Conservation (phyloP, 2,329 filamentous ascomycete genomes). For the Aspergillus phoenicis region DNA sequence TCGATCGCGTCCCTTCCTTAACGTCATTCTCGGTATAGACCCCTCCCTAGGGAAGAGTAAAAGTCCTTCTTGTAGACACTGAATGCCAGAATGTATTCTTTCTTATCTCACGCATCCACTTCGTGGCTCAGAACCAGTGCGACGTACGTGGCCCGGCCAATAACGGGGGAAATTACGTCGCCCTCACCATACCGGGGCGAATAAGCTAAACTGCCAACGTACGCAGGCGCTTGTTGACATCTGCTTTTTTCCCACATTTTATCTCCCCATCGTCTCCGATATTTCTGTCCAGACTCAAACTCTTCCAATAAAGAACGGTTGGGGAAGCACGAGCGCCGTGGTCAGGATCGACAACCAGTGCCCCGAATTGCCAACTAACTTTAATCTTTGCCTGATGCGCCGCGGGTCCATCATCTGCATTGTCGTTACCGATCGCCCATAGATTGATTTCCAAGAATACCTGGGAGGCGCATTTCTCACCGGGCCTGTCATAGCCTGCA, state of each 20-base stretch:
- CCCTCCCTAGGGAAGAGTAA: background rate
- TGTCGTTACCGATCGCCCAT: slow-evolving; percentile 4
- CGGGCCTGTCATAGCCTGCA: background rate
- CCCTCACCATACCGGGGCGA: background rate
- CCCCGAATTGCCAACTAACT: background rate
- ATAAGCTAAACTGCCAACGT: background rate
- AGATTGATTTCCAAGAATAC: background rate
- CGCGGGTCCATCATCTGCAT: slow-evolving; percentile 4
- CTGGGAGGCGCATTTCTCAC: background rate
- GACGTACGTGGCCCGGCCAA: slow-evolving; percentile 14
- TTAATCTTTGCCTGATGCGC: background rate
- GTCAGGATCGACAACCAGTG: background rate
- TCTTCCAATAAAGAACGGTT: background rate
- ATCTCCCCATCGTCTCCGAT: background rate
- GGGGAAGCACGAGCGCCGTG: background rate
- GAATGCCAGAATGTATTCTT: background rate
- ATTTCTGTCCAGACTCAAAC: background rate
- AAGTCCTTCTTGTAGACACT: background rate
- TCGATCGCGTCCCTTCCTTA: background rate
- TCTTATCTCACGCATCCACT: background rate
- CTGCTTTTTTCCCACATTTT: background rate
- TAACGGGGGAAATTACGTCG: slow-evolving; percentile 5
- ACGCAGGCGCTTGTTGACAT: background rate
- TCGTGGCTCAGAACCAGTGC: background rate
- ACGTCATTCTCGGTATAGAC: background rate